Conservation (phyloP, 257 asterid species). For the Pogostemon cablin region DNA sequence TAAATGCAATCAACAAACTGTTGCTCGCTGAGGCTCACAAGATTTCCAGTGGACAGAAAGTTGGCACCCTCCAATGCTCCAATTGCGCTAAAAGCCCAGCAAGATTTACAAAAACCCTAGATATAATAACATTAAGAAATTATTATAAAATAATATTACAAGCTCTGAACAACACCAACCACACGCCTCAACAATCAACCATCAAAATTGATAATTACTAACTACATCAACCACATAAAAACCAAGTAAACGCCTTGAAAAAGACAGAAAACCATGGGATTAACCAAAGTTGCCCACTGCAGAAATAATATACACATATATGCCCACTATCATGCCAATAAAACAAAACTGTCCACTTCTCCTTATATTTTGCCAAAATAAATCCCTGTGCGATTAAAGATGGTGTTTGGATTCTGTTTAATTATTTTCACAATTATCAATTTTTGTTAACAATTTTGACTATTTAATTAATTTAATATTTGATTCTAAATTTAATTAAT, state of each 20-base stretch:
- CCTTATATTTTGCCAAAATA: too few relatives aligned
- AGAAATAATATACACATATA: neutral
- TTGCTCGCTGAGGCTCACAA: constrained; percentile 89
- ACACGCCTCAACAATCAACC: neutral
- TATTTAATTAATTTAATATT: too few relatives aligned
- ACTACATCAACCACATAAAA: constrained; percentile 3
- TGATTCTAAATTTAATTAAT: too few relatives aligned
- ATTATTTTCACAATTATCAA: too few relatives aligned
- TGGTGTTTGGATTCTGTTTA: too few relatives aligned
- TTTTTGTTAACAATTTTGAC: too few relatives aligned
- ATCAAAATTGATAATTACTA: neutral
- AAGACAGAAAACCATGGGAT: neutral
- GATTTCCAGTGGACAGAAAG: constrained; percentile 75
- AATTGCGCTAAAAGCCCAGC: constrained; percentile 91
- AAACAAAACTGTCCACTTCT: neutral
- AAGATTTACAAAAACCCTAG: constrained; percentile 86
- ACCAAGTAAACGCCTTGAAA: neutral
- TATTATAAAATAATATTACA: neutral
- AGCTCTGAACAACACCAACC: neutral
- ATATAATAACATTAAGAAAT: constrained; percentile 11
- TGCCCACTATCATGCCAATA: neutral
- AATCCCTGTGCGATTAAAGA: too few relatives aligned
- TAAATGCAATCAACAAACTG: constrained; percentile 95
- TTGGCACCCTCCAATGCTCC: constrained; percentile 95
- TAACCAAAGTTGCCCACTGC: neutral